A percentile compares a stretch with the other conserved stretches of the same genome.
Evolutionary conservation across 768 basidiomycete species (phyloP).

Genomic region (Leccinum barrowsii): DNA sequence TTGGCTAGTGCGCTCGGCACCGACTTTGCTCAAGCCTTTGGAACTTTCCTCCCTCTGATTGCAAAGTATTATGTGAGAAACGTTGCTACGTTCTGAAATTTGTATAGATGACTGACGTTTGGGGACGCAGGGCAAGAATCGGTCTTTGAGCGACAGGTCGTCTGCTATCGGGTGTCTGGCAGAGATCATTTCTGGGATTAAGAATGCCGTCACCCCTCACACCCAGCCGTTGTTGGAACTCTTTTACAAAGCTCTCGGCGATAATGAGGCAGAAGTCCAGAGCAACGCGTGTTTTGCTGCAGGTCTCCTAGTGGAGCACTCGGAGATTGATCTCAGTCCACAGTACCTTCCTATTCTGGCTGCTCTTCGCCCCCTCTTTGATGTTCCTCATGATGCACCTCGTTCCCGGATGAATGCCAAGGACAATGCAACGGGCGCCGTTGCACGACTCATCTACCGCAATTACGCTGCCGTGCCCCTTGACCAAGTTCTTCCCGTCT

Average conservation of each 20-base stretch:
- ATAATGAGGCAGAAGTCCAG: slow-evolving; percentile 87
- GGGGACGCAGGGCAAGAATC: slow-evolving; percentile 64
- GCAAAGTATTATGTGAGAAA: slow-evolving; percentile 83
- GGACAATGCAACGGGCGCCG: slow-evolving; percentile 96
- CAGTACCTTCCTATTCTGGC: slow-evolving; percentile 79
- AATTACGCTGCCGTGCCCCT: slow-evolving; percentile 79
- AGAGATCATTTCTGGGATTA: slow-evolving; percentile 93
- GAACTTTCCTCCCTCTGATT: slow-evolving; percentile 85
- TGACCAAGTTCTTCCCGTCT: slow-evolving; percentile 84
- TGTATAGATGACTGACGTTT: background rate
- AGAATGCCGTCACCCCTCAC: slow-evolving; percentile 77
- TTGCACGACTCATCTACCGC: slow-evolving; percentile 81
- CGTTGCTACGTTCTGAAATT: background rate
- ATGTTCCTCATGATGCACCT: slow-evolving; percentile 58
- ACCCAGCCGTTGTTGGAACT: slow-evolving; percentile 81
- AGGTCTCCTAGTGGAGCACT: slow-evolving; percentile 88
- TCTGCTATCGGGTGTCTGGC: slow-evolving; percentile 91
- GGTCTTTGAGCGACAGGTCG: slow-evolving; percentile 88
- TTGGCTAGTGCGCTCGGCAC: slow-evolving; percentile 81
- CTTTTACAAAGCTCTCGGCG: slow-evolving; percentile 78
- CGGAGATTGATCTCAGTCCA: slow-evolving; percentile 71
- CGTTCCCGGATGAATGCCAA: slow-evolving; percentile 74
- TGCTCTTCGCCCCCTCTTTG: slow-evolving; percentile 80
- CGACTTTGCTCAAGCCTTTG: slow-evolving; percentile 81
- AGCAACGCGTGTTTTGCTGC: slow-evolving; percentile 95